Evolutionary conservation across 768 basidiomycete genomes (phyloP), one percentile per base, ranked within the genome.

Genomic region (Albatrellus ellisii): DNA sequence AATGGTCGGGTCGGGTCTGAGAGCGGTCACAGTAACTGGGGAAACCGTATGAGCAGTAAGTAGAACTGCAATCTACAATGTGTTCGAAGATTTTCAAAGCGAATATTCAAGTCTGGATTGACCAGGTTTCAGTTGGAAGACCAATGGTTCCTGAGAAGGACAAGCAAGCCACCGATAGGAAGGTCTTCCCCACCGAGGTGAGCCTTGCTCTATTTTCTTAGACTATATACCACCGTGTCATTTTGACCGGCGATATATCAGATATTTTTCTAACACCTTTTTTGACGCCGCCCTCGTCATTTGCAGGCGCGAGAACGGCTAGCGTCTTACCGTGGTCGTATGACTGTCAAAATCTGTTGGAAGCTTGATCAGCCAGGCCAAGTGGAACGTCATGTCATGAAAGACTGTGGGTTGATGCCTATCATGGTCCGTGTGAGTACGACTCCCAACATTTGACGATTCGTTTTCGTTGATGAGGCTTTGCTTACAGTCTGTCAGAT

Each of bases 361-460:
- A 77, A 73, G 28, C 74, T 92, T 43, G 72, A 70, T 21, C 60
- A 60, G 26, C 70, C 77, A 42, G 74, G 73, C n/a, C 76, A 80
- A 37, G 67, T 68, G 6, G 72, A 81, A 41, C 75, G 78, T 51
- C 70, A 73, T 46, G 72, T 79, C 29, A 80, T 63, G 39, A 64
- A 81, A 52, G 94, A 98, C 44, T 91, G 92, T 57, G 95, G 95
- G 44, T 68, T 88, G 26, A 66, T 97, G 12, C 95, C 95, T 3
- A 81, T 99, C 62, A 98, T 99, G 95, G 82, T 95, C 62, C 77
- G 90, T 57, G 90, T 92, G 60, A 56, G 88, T 68, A 36, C 8
- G 14, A 18, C 18, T 11, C 17, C 35, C 35, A 9, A 36, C 9
- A 17, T 24, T n/a, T 36, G 39, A n/a, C 28, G 20, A 20, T 9